Evolutionary conservation across 2,329 filamentous ascomycete species (phyloP), one percentile per base, ranked within the genome.

Genomic region (Cordyceps cateniannulata): DNA sequence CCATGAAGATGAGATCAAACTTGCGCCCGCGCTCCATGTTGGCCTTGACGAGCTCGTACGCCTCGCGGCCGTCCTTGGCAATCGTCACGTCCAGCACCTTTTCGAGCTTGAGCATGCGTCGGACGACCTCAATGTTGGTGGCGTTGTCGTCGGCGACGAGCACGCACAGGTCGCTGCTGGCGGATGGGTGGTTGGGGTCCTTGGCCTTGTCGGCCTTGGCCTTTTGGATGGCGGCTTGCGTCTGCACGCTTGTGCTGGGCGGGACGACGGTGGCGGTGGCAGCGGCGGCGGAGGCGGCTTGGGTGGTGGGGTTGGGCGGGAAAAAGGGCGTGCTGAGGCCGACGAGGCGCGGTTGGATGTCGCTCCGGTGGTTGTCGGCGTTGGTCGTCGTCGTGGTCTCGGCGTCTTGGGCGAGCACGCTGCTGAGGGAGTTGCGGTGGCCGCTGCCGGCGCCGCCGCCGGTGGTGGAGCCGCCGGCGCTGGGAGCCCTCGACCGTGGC

Each of bases 1-100:
- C 93, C 93, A 96, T 97, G 70, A 96, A 95, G 64, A 97, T 93
- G 27, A 97, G 80, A 66, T 96, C 91, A 70, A 93, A 96, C 2
- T 83, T 82, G 59, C 83, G 80, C 57, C 87, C 82, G 29, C 82
- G 82, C 54, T 87, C 85, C 89, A 96, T 95, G 64, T 86, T 89
- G 18, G 85, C 85, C 70, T 91, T 93, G 65, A 96, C 92, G 29
- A 89, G 79, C 63, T 96, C 91, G 62, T 92, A 90, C 0, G 93
- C 93, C 74, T 96, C 90, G 72, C 96, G 90, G 0, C 89, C 89
- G 68, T 91, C 88, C 70, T 91, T 90, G 57, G 92, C 93, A 55
- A 96, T 88, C 0, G 90, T 93, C 18, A 96, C 91, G 70, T 96
- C 90, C 71, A 89, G 89, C n/a, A 92, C 83, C 38, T 89, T 86